Percentiles rank a stretch among this genome's conserved stretches.
These are phyloP conservation scores for Bolboschoenoplectus hybrid DNA, from an alignment of 202 grass and related monocot genomes.

Conservation along the genomic window DNA sequence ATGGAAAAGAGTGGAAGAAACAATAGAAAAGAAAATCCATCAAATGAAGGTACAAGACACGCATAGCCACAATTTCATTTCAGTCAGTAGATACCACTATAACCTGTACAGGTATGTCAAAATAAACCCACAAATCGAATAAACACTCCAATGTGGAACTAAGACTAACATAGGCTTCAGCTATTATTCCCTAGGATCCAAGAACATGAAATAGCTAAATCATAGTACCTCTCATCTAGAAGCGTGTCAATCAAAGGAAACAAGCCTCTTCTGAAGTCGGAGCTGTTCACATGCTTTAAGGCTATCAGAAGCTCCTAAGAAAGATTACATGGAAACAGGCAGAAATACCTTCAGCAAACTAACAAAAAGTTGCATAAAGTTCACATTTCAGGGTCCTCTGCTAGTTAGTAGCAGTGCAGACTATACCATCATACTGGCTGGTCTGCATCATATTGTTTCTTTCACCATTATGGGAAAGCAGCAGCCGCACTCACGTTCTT, in stretches of 20 bases:
- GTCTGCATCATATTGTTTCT: not conserved
- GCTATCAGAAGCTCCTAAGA: constrained; percentile 56
- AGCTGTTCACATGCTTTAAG: constrained; percentile 89
- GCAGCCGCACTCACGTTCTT: not conserved
- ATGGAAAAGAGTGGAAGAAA: constrained; percentile 41
- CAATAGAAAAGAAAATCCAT: constrained; percentile 11
- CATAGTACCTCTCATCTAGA: constrained; percentile 89
- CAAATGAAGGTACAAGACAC: not conserved
- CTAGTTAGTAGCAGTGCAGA: constrained; percentile 5
- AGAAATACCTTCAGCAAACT: constrained; percentile 32
- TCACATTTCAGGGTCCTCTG: not conserved
- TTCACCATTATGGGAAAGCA: constrained; percentile 12
- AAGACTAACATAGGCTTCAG: constrained; percentile 12
- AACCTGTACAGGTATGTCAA: constrained; percentile 14
- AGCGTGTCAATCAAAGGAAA: constrained; percentile 81
- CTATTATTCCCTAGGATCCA: not conserved
- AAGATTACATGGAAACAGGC: constrained; percentile 32
- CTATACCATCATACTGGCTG: not conserved
- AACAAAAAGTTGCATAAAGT: not conserved
- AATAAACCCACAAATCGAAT: not conserved
- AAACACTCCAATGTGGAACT: not conserved
- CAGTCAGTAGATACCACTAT: constrained; percentile 6
- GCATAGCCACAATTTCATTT: not conserved
- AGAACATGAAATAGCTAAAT: constrained; percentile 12
- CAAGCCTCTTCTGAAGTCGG: constrained; percentile 50